Percentiles rank a stretch among this genome's conserved stretches.
Conservation (phyloP, 805 yeast genomes). For the Candida chauliodis region DNA sequence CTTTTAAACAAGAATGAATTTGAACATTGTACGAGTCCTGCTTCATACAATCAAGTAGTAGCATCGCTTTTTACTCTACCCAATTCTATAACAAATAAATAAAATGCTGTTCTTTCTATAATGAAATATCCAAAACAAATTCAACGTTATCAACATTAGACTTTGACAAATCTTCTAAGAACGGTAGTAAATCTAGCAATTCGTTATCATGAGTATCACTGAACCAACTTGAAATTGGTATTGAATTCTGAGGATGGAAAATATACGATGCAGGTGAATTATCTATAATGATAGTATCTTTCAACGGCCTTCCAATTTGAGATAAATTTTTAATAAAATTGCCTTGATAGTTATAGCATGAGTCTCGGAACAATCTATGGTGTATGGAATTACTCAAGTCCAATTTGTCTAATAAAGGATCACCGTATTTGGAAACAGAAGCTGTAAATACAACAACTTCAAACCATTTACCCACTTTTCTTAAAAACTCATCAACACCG, state of each 20-base stretch:
- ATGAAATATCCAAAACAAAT: conserved; percentile 73
- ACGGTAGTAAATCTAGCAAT: conserved; percentile 84
- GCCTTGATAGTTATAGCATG: conserved; percentile 91
- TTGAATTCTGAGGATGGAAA: conserved; percentile 96
- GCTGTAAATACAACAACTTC: conserved; percentile 98
- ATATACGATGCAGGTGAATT: conserved; percentile 98
- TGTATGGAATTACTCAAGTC: conserved; percentile 76
- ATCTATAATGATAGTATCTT: conserved; percentile 85
- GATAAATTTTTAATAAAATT: conserved; percentile 91
- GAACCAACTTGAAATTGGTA: conserved; percentile 97
- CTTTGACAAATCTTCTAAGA: conserved; percentile 78
- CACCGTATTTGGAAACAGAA: conserved; percentile 91
- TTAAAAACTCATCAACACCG: conserved; percentile 92
- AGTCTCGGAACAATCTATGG: conserved; percentile 90
- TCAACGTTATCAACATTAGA: conserved; percentile 79
- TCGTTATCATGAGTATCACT: conserved; percentile 97
- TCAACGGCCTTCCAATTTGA: conserved; percentile 88
- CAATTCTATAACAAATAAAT: not conserved
- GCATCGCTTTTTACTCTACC: not conserved
- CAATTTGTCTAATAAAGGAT: conserved; percentile 85
- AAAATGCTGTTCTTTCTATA: conserved; percentile 17
- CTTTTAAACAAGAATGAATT: not conserved
- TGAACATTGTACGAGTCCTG: conserved; percentile 6
- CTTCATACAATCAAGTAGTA: conserved; percentile 5
- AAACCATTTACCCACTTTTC: conserved; percentile 75